Percentiles rank a stretch among this genome's conserved stretches.
Conservation (phyloP, 139 green algal species). For the Desmodesmus armatus region DNA sequence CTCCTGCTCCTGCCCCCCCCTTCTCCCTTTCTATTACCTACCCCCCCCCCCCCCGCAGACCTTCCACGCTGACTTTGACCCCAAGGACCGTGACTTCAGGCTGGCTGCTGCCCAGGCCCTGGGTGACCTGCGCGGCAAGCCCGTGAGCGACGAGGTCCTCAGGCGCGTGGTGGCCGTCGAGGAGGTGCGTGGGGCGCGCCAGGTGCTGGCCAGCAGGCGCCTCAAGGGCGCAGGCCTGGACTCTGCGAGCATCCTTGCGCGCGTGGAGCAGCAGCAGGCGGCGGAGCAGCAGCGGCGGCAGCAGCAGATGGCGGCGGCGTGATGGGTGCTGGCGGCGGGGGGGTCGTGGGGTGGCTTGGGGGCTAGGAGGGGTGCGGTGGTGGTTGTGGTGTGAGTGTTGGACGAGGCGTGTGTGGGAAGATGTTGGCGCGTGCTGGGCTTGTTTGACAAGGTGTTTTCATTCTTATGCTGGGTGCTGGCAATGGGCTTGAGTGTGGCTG, state of each 20-base stretch:
- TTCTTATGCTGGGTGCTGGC: no score
- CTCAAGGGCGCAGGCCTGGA: slow-evolving; percentile 12
- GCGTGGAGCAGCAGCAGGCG: neutral
- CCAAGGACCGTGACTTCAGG: neutral
- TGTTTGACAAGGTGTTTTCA: no score
- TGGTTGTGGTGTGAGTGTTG: no score
- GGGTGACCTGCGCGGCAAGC: neutral
- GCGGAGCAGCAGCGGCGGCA: slow-evolving; percentile 29
- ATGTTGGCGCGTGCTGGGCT: no score
- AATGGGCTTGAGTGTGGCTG: no score
- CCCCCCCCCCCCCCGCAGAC: neutral
- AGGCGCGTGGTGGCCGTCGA: neutral
- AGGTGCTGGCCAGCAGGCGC: slow-evolving; percentile 9
- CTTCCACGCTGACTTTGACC: slow-evolving; percentile 27
- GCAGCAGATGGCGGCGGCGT: slow-evolving; percentile 19
- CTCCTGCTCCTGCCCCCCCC: neutral
- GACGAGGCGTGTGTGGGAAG: no score
- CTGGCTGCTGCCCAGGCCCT: slow-evolving; percentile 15
- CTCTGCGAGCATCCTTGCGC: no score
- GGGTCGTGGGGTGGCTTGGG: no score
- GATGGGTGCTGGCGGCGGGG: neutral
- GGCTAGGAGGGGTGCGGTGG: no score
- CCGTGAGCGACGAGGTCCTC: neutral
- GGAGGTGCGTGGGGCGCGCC: slow-evolving; percentile 5
- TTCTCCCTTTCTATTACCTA: neutral